Evolutionary conservation across 1,284 basidiomycete genomes (phyloP).

Genomic region (Ustilago shanxiensis): DNA sequence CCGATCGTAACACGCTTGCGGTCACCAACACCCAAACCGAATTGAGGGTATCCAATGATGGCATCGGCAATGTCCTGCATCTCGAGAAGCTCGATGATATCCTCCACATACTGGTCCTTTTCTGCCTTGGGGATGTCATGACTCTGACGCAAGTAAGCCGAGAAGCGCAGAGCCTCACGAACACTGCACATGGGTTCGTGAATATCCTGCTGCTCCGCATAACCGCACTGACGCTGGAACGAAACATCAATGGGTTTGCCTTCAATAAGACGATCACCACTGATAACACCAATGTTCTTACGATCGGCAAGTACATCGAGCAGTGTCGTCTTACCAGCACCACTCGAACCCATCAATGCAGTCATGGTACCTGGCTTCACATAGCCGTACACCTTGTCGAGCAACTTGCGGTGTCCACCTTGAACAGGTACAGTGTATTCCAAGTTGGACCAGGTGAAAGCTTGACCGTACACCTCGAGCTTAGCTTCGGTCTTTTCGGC

Average conservation of each 20-base stretch:
- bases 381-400: slow-evolving; percentile 85
- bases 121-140: slow-evolving; percentile 77
- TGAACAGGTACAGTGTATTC: slow-evolving; percentile 73
- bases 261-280: slow-evolving; percentile 82
- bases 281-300: slow-evolving; percentile 82
- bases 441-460: slow-evolving; percentile 72
- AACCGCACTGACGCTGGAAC: slow-evolving; percentile 78
- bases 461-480: slow-evolving; percentile 54
- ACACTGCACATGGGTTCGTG: slow-evolving; percentile 88
- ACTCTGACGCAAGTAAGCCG: slow-evolving; percentile 84
- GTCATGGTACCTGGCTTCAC: slow-evolving; percentile 84
- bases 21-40: slow-evolving; percentile 75
- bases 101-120: slow-evolving; percentile 85
- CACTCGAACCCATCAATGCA: slow-evolving; percentile 80
- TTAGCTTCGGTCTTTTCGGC: slow-evolving; percentile 55
- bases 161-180: slow-evolving; percentile 85
- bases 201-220: slow-evolving; percentile 83
- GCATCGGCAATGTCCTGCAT: slow-evolving; percentile 80
- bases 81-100: slow-evolving; percentile 83
- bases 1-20: slow-evolving; percentile 80
- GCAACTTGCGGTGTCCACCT: slow-evolving; percentile 76
- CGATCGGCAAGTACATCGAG: slow-evolving; percentile 86
- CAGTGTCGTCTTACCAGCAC: slow-evolving; percentile 75
- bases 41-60: slow-evolving; percentile 74
- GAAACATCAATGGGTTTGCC: slow-evolving; percentile 79